phyloP scores from a whole-genome alignment of 768 basidiomycete species.

The Boletales sp. region DNA sequence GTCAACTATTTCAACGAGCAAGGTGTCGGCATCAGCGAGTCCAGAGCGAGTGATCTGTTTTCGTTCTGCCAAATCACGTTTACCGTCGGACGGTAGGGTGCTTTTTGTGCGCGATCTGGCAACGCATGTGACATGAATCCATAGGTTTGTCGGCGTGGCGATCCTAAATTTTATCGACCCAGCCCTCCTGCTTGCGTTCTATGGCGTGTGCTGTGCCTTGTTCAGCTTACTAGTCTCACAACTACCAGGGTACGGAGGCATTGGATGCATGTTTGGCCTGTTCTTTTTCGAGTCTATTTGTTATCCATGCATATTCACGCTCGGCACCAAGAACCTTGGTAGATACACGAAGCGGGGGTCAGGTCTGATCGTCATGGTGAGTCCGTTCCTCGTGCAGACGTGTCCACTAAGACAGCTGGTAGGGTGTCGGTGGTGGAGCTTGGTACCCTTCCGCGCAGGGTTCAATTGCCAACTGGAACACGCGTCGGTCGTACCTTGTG shows the following conservation, averaged over 20 bases:
- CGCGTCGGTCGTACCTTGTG: slow-evolving; percentile 56
- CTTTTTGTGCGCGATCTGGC: background rate
- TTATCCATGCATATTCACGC: slow-evolving; percentile 65
- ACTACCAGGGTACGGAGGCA: slow-evolving; percentile 48
- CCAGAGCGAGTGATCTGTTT: slow-evolving; percentile 59
- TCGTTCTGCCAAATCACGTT: slow-evolving; percentile 73
- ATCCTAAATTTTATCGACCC: slow-evolving; percentile 64
- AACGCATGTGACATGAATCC: slow-evolving; percentile 12
- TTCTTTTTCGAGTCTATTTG: slow-evolving; percentile 80
- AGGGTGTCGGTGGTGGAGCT: slow-evolving; percentile 64
- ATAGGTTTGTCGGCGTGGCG: slow-evolving; percentile 56
- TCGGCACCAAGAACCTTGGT: slow-evolving; percentile 63
- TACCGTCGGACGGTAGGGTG: slow-evolving; percentile 51
- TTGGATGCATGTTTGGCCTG: slow-evolving; percentile 58
- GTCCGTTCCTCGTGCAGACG: background rate
- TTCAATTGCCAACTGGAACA: slow-evolving; percentile 46
- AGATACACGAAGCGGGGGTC: slow-evolving; percentile 59
- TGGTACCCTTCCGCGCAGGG: slow-evolving; percentile 66
- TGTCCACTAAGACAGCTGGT: background rate
- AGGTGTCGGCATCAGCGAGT: slow-evolving; percentile 46
- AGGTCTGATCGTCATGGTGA: slow-evolving; percentile 60
- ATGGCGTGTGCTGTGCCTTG: slow-evolving; percentile 47
- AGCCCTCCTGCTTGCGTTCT: slow-evolving; percentile 55
- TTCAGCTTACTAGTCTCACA: slow-evolving; percentile 52
- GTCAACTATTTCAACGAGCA: slow-evolving; percentile 71